A percentile compares a stretch with the other conserved stretches of the same genome.
phyloP scores from a whole-genome alignment of 1,284 basidiomycete genomes.

The Athelia sp. region DNA sequence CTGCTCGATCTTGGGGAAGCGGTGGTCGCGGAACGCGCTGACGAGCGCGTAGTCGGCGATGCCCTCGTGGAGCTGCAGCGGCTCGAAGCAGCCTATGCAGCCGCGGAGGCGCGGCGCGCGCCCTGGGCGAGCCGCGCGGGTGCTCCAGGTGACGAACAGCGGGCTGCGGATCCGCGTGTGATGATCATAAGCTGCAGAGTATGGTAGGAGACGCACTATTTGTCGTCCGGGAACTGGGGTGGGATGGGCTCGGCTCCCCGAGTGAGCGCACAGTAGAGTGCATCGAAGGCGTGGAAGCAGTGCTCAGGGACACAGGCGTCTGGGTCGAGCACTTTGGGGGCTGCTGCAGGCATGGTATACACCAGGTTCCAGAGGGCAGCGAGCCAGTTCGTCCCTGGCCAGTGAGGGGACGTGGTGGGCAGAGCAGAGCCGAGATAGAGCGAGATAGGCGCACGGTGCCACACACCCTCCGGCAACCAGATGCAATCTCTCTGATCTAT shows the following conservation, averaged over 20 bases:
- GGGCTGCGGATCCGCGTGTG: conserved; percentile 60
- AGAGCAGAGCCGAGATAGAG: too few relatives aligned
- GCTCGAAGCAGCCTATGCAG: conserved; percentile 93
- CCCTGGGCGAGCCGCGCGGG: conserved; percentile 50
- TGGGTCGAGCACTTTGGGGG: too few relatives aligned
- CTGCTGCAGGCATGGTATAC: too few relatives aligned
- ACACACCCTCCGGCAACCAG: too few relatives aligned
- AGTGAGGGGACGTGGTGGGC: background rate
- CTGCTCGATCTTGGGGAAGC: conserved; percentile 69
- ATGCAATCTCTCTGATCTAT: too few relatives aligned
- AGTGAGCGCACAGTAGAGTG: conserved; percentile 69
- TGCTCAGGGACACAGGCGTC: conserved; percentile 61
- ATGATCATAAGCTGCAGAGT: background rate
- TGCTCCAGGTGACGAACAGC: conserved; percentile 97
- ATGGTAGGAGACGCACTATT: conserved; percentile 49
- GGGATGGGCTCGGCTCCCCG: conserved; percentile 40
- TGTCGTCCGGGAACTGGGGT: conserved; percentile 60
- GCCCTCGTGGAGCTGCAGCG: conserved; percentile 72
- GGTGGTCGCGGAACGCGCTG: conserved; percentile 72
- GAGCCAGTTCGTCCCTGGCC: too few relatives aligned
- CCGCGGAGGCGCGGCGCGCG: conserved; percentile 72
- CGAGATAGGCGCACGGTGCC: background rate
- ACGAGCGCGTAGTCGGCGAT: conserved; percentile 87
- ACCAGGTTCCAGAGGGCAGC: too few relatives aligned
- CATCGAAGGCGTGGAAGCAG: conserved; percentile 76